Percentiles rank a stretch among this genome's conserved stretches.
Evolutionary conservation across 345 rosid species (phyloP).

Genomic region (Sisymbrium irio): DNA sequence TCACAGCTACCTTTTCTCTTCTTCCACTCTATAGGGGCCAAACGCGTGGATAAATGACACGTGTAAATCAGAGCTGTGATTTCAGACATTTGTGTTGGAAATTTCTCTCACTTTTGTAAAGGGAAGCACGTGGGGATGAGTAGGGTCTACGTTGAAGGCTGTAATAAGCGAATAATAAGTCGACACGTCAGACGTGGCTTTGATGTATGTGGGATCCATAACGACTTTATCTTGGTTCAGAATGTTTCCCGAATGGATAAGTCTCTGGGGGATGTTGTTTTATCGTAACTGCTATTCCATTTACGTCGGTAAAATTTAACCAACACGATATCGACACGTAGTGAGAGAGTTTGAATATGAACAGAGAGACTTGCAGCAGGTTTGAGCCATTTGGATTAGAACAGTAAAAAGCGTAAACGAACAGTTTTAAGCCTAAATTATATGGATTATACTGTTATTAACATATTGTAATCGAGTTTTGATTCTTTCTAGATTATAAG

Average conservation of each 20-base stretch:
- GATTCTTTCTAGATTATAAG: no score
- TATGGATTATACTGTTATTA: no score
- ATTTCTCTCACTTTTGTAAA: conserved; percentile 2
- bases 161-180: background rate
- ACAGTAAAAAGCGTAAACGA: no score
- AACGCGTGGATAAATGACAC: conserved; percentile 9
- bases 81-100: background rate
- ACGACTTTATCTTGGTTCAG: conserved; percentile 23
- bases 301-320: background rate
- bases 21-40: background rate
- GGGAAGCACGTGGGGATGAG: background rate
- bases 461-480: no score
- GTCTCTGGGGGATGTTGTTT: background rate
- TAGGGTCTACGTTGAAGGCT: conserved; percentile 6
- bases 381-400: background rate
- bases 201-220: conserved; percentile 10
- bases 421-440: no score
- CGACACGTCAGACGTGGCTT: conserved; percentile 13
- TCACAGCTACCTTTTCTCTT: background rate
- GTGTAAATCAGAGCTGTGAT: background rate
- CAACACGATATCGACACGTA: background rate
- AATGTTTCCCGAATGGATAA: conserved; percentile 32
- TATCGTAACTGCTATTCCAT: conserved; percentile 1
- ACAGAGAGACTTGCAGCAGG: background rate
- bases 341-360: background rate